Base-by-base conservation (phyloP, 2,329 filamentous ascomycete species). In the Ascomycota sp. region DNA sequence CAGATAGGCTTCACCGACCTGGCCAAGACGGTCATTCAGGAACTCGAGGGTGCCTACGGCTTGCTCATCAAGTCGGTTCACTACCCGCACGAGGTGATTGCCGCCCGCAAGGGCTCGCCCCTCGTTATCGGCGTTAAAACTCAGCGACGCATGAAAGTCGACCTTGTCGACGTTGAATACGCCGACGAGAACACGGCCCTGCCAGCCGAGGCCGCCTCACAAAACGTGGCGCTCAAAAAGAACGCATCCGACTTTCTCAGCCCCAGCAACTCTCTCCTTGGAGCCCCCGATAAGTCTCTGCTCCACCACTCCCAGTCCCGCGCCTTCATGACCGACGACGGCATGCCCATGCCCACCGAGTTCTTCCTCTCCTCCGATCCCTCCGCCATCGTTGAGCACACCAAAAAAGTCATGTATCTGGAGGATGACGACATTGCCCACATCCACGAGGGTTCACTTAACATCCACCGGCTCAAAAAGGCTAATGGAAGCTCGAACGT, bases 361-460 rank as follows among this genome's bases (percentile, higher is more conserved):
- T 98, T 98, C 65, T 98, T 95, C 73, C 72, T 98, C 42, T 98
- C 89, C 34, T 98, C 89, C 35, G 89, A 98, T 57, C 89, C 89
- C 12, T 94, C 89, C 25, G 86, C 89, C 47, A 94, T 98, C 47
- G 79, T 98, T 43, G 89, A 98, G 67, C 89, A 98, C 69, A 98
- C 89, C 53, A 98, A 98, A 73, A 98, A 95, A 71, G 89, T 98
- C 40, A 75, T 98, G 57, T 98, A 98, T 65, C 77, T 98, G 33
- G 89, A 98, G 66, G 89, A 98, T 52, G 89, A 98, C 53, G 89
- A 98, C 52, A 95, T 98, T 64, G 89, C 89, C 40, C 89, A 98
- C 65, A 94, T 98, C 47, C 89, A 95, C 63, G 89, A 98, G 61
- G 89, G 89, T 35, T 91, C 89, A 42, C 73, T 98, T 45, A 95